Evolutionary conservation across 768 basidiomycete genomes (phyloP), one percentile per base, ranked within the genome.

Genomic region (Pisolithus microcarpus): DNA sequence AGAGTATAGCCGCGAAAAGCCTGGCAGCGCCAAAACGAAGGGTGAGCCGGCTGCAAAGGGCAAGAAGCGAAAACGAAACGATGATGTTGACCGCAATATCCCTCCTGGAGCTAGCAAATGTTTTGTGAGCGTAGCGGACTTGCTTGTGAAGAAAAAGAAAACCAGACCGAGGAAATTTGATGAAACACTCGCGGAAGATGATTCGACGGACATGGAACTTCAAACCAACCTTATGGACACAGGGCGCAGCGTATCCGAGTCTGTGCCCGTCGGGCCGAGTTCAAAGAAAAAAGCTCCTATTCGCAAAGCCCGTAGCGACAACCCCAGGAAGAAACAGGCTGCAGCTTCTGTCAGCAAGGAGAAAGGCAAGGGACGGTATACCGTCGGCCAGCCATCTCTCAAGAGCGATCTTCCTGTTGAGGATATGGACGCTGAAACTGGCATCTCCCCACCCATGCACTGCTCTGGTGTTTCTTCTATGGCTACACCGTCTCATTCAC

Each of bases 61-160:
- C 18, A 74, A 71, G 54, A 90, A 88, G 62, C 78, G 84, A 43
- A 90, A 87, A 61, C 74, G 87, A 34, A 80, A 86, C 58, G 80
- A 82, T 48, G 80, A 87, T 53, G 62, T 80, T 13, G 69, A 65
- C 51, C 74, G 85, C 54, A 90, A 91, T 59, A 81, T 91, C 24
- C 91, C 90, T 34, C 64, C 66, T 10, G 83, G 83, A n/a, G 87
- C 88, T 4, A 74, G 72, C 55, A 78, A 73, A 2, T 82, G 83
- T 1, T 93, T 93, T 63, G 79, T 91, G 18, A 76, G 74, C 31
- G 90, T 82, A 10, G 76, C 76, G 2, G 75, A 84, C 21, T 68
- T 90, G 47, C 55, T 87, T 19, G 70, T 73, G 52, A 87, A 71
- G 72, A 77, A 61, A 63, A 76, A 74, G 55, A 70, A 68, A 52